Percentiles rank a stretch among this genome's conserved stretches.
These are phyloP conservation scores for Ustilago curta DNA, from an alignment of 1,284 basidiomycete species.

Conservation along the genomic window DNA sequence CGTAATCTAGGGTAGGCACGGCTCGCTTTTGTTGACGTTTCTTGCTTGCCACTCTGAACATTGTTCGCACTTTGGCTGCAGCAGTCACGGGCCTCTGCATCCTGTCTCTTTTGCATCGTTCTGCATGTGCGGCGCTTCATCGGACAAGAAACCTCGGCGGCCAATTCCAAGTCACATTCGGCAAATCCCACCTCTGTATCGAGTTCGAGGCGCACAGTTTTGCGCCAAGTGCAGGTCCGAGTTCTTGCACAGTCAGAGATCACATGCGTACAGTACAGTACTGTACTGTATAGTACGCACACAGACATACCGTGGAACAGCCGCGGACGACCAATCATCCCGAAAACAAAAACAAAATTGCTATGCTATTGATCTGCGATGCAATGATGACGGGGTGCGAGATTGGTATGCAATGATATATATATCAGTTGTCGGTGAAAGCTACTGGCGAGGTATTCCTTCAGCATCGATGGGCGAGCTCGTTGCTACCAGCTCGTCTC, in stretches of 20 bases:
- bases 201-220: not conserved
- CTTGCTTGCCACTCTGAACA: not conserved
- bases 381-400: not conserved
- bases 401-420: not conserved
- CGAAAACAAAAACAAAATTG: not conserved
- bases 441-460: not conserved
- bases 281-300: not conserved
- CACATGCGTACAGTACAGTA: not conserved
- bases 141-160: not conserved
- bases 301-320: no score
- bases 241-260: not conserved
- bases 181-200: not conserved
- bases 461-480: conserved; percentile 8
- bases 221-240: not conserved
- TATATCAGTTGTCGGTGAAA: no score
- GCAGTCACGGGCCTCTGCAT: not conserved
- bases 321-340: not conserved
- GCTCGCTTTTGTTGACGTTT: not conserved
- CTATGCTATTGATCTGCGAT: conserved; percentile 4
- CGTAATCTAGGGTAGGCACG: not conserved
- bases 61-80: conserved; percentile 5
- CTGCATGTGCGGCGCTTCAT: not conserved
- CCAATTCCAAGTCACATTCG: not conserved
- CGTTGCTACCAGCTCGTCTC: not conserved
- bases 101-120: not conserved